Percentiles rank a stretch among this genome's conserved stretches.
These are phyloP conservation scores for Jaapia argillacea DNA, from an alignment of 768 basidiomycete genomes.

Conservation along the genomic window DNA sequence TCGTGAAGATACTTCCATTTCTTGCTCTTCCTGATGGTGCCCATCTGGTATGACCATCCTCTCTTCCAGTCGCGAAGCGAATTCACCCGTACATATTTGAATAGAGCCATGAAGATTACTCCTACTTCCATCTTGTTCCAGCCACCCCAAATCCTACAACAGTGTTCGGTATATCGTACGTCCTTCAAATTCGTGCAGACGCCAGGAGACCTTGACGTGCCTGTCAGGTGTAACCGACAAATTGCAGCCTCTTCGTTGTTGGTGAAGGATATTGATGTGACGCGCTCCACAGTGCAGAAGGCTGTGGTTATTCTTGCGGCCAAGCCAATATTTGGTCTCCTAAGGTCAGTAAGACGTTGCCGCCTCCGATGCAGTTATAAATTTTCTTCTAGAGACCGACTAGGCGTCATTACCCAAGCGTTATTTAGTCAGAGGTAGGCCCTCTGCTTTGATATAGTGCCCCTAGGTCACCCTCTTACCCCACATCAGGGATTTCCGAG, in stretches of 20 bases:
- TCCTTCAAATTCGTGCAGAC: conserved; percentile 4
- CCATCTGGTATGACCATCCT: conserved; percentile 58
- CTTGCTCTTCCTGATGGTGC: conserved; percentile 96
- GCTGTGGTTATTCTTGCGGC: conserved; percentile 91
- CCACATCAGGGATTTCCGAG: conserved; percentile 65
- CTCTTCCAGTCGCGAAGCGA: conserved; percentile 1
- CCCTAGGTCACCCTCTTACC: conserved; percentile 1
- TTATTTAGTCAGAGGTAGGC: conserved; percentile 74
- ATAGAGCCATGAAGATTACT: conserved; percentile 87
- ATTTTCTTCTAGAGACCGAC: conserved; percentile 56
- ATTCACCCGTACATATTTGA: background rate
- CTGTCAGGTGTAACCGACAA: conserved; percentile 83
- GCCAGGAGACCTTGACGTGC: conserved; percentile 1
- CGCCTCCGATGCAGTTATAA: background rate
- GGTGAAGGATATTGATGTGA: conserved; percentile 77
- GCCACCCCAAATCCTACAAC: conserved; percentile 63
- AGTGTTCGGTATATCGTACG: conserved; percentile 93
- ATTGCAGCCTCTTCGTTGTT: conserved; percentile 72
- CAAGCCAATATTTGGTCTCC: conserved; percentile 88
- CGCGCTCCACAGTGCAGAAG: conserved; percentile 94
- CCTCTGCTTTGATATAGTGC: background rate
- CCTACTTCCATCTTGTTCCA: conserved; percentile 89
- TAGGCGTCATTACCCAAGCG: conserved; percentile 89
- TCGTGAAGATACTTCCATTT: conserved; percentile 83
- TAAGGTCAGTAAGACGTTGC: conserved; percentile 42